Base-by-base conservation (phyloP, 495 filamentous ascomycete species). In the Aspergillus saccharolyticus region DNA sequence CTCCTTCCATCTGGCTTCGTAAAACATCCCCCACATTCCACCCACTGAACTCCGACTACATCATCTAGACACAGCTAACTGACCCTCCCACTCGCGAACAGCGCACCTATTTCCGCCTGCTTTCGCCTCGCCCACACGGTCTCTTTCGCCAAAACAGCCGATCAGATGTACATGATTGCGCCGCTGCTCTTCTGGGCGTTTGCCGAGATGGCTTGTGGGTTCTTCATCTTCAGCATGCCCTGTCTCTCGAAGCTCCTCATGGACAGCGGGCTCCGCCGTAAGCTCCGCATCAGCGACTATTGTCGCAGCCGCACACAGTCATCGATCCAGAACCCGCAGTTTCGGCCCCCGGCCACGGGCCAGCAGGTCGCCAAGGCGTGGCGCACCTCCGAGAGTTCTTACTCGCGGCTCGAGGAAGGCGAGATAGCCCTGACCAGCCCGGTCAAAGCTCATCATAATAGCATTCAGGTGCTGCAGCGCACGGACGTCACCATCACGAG, bases 161-260 rank as follows among this genome's bases (percentile, higher is more conserved):
- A 66, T 48, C 55, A 16, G 28, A 63, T 66, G 46, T 66, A 62
- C 22, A 25, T 61, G 0, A 57, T 66, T 24, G 62, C 59, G 1
- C 62, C 65, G 20, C 49, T 67, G 7, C 54, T 62, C 0, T 67
- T 67, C 59, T 67, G 65, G 65, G 61, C 65, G 21, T 58, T 51
- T 24, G 65, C 54, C 10, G 65, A 64, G 45, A 67, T 67, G 62
- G 64, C 59, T 43, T 67, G 65, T 16, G 65, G 62, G 15, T 67
- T 67, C 52, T 64, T 64, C 49, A 64, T 67, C 20, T 58, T 64
- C 52, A 57, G 59, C 52, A 44, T 67, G 9, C 65, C 65, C 48
- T 67, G 62, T 30, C 52, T 67, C 2, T 62, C 65, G 1, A 62
- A 63, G 48, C 45, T 67, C 8, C 42, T 64, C 30, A 64, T 58